Evolutionary conservation across 805 yeast genomes (phyloP), one percentile per base, ranked within the genome.

Genomic region (Starmerella gropengiesseri): DNA sequence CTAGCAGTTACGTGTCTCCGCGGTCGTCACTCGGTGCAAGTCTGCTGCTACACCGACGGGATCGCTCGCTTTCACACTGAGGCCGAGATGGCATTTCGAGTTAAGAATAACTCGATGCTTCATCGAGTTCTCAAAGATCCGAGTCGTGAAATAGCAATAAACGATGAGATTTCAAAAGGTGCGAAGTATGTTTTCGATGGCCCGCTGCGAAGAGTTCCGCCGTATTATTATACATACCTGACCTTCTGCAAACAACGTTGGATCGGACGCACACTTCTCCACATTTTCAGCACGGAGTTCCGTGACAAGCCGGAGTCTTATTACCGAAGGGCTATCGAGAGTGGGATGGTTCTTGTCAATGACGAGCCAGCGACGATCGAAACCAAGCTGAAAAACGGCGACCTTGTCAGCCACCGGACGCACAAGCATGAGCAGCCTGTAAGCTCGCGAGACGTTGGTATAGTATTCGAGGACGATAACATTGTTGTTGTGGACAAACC

Each of bases 361-460:
- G 74, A 71, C 26, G 61, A 70, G 42, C 67, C 74, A 0, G 89
- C 95, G 0, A 62, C 64, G 30, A 52, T 77, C 16, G 84, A 83
- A 9, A 70, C 83, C 0, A 59, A 78, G 0, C 74, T 91, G 5
- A 63, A 73, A 33, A 84, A 87, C 57, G 96, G 97, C 1, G 95
- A 87, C 52, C 64, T 80, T 31, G 78, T 89, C 14, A 69, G 75
- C 21, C 95, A 89, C 60, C 65, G 78, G 40, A 68, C 78, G 38
- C 96, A 86, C 57, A 72, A 91, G 37, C 96, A 89, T 56, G 98
- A 91, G 57, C 95, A 96, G 2, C 75, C 93, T 0, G 87, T 87
- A 61, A 80, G 41, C 28, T 66, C 60, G 46, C 63, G 43, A 55
- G 71, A 73, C 0, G 77, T 85, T 37, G 69, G 71, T 42, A 74